phyloP scores from a whole-genome alignment of 2,329 filamentous ascomycete species.

The Didymella glomerata region DNA sequence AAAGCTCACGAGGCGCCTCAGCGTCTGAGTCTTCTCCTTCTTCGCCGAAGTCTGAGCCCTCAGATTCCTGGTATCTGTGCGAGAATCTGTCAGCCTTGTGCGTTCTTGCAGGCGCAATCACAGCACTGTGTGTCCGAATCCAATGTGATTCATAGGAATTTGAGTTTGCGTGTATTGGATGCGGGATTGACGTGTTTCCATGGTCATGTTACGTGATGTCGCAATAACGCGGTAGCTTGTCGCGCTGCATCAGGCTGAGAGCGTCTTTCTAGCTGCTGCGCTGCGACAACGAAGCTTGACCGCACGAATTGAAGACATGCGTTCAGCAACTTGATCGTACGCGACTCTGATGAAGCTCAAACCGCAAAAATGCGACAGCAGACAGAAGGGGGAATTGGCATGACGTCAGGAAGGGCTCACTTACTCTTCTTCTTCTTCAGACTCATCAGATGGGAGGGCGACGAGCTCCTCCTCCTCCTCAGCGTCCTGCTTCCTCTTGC shows the following conservation, averaged over 20 bases:
- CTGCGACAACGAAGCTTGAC: slow-evolving; percentile 14
- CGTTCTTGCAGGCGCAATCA: not conserved
- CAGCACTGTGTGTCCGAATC: not conserved
- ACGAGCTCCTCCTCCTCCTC: slow-evolving; percentile 56
- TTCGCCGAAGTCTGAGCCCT: slow-evolving; percentile 49
- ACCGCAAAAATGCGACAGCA: slow-evolving; percentile 32
- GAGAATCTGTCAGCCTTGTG: slow-evolving; percentile 29
- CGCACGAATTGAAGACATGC: slow-evolving; percentile 18
- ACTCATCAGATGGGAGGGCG: slow-evolving; percentile 55
- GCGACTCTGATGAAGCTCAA: slow-evolving; percentile 34
- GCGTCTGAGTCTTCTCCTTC: slow-evolving; percentile 49
- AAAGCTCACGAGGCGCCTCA: slow-evolving; percentile 47
- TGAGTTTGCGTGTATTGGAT: not conserved
- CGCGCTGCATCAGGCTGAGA: slow-evolving; percentile 4
- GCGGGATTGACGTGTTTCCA: not conserved
- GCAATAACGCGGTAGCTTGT: slow-evolving; percentile 3
- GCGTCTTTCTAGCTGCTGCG: slow-evolving; percentile 4
- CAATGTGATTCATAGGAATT: not conserved
- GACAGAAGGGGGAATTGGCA: slow-evolving; percentile 31
- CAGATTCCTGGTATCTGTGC: slow-evolving; percentile 50
- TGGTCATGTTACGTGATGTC: not conserved
- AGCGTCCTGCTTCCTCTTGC: slow-evolving; percentile 56
- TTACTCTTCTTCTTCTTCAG: slow-evolving; percentile 57
- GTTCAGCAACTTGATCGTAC: slow-evolving; percentile 21
- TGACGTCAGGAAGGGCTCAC: slow-evolving; percentile 51